Percentiles rank a stretch among this genome's conserved stretches.
phyloP scores from a whole-genome alignment of 2,329 filamentous ascomycete genomes.

The Diaporthe citriasiana region DNA sequence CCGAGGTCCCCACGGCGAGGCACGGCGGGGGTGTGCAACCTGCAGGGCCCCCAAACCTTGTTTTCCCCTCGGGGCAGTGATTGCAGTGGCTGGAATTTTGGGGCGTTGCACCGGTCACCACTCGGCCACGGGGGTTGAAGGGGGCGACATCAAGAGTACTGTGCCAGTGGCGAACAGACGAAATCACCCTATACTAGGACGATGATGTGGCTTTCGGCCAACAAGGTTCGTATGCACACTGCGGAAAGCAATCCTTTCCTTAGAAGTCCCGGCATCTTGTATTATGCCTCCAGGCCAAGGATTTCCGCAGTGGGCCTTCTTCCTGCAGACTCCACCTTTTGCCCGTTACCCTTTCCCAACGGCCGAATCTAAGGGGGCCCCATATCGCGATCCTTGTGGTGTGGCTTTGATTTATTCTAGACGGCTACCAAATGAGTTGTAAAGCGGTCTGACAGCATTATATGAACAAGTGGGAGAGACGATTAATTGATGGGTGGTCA shows the following conservation, averaged over 20 bases:
- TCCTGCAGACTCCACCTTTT: slow-evolving; percentile 8
- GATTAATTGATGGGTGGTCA: neutral
- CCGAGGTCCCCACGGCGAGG: slow-evolving; percentile 3
- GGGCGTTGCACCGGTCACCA: neutral
- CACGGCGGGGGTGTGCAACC: neutral
- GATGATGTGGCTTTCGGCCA: neutral
- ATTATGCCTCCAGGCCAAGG: slow-evolving; percentile 2
- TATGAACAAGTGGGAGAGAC: slow-evolving; percentile 5
- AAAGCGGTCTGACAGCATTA: slow-evolving; percentile 22
- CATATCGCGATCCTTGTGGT: slow-evolving; percentile 18
- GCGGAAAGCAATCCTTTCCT: neutral
- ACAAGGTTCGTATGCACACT: neutral
- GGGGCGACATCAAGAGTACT: neutral
- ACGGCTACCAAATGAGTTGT: slow-evolving; percentile 2
- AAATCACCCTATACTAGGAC: neutral
- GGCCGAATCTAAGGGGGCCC: slow-evolving; percentile 7
- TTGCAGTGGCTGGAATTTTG: neutral
- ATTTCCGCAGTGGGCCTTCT: slow-evolving; percentile 22
- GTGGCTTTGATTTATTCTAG: slow-evolving; percentile 25
- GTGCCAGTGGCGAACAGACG: slow-evolving; percentile 7
- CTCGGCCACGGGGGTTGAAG: neutral
- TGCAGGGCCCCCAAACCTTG: slow-evolving; percentile 21
- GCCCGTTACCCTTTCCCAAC: slow-evolving; percentile 17
- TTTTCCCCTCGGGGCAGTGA: neutral
- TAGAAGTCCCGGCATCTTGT: slow-evolving; percentile 9